phyloP scores from a whole-genome alignment of 257 asterid genomes.

The Catharanthus roseus region DNA sequence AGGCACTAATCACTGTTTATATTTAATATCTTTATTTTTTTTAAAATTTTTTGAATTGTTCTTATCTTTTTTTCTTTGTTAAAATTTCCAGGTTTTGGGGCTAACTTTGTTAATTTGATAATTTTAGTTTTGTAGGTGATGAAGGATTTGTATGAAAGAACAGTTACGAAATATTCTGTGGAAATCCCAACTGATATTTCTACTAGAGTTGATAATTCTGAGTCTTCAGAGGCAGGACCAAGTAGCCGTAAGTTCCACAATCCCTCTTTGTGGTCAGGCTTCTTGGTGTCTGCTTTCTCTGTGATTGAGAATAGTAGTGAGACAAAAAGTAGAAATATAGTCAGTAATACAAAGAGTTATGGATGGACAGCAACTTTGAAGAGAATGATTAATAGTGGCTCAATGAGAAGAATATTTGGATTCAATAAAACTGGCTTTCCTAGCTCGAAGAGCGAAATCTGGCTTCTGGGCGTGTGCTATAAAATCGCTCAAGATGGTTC shows the following conservation, averaged over 20 bases:
- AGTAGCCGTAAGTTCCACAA: constrained; percentile 21
- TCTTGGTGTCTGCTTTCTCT: constrained; percentile 35
- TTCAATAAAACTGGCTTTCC: constrained; percentile 42
- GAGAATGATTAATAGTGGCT: constrained; percentile 67
- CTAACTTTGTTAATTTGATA: neutral
- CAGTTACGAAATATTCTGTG: constrained; percentile 10
- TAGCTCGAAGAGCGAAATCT: constrained; percentile 64
- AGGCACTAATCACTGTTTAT: neutral
- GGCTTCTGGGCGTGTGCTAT: constrained; percentile 90
- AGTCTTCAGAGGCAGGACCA: constrained; percentile 34
- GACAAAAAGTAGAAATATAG: constrained; percentile 21
- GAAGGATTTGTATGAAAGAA: constrained; percentile 23
- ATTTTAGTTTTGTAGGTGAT: constrained; percentile 22
- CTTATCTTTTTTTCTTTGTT: neutral
- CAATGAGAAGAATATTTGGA: constrained; percentile 81
- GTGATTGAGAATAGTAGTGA: constrained; percentile 21
- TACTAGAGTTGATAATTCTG: constrained; percentile 12
- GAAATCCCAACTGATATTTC: constrained; percentile 18
- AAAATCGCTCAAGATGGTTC: constrained; percentile 52
- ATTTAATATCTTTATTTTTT: neutral
- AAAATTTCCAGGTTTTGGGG: neutral
- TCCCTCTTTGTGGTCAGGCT: constrained; percentile 31
- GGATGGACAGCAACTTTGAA: constrained; percentile 68
- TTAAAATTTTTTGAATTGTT: too few species aligned
- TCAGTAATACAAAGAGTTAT: constrained; percentile 27